These are phyloP conservation scores for Symbiodinium natans DNA, from an alignment of 73 alveolate species.

Conservation along the genomic window DNA sequence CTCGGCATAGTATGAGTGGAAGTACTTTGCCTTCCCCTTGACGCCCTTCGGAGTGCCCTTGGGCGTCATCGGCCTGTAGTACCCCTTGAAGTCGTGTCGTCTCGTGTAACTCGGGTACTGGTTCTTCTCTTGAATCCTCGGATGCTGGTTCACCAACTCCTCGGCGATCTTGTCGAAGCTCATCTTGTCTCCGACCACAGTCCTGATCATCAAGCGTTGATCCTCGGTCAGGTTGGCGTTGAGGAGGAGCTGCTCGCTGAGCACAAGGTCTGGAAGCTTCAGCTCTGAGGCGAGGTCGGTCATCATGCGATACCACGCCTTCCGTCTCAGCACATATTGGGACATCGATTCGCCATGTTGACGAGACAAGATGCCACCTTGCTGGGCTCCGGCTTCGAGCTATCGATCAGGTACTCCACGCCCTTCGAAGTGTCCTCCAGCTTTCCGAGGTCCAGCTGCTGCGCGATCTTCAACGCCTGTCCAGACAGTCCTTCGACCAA, in stretches of 20 bases:
- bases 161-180: not conserved
- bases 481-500: slow-evolving; percentile 20
- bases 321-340: not conserved
- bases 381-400: slow-evolving; percentile 1
- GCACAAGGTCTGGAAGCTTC: not conserved
- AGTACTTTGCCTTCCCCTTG: not conserved
- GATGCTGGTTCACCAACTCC: slow-evolving; percentile 11
- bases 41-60: not conserved
- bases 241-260: not conserved
- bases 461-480: not conserved
- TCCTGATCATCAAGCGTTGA: not conserved
- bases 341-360: not conserved
- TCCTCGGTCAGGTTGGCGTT: not conserved
- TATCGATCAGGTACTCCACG: not conserved
- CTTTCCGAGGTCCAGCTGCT: not conserved
- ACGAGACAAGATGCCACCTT: not conserved
- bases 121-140: not conserved
- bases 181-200: not conserved
- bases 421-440: not conserved
- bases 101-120: not conserved
- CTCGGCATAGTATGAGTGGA: not conserved
- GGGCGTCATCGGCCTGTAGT: too few species aligned
- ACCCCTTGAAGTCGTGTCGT: not conserved
- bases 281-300: not conserved
- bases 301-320: not conserved